Conservation (phyloP, 2,329 filamentous ascomycete genomes). For the Paraphoma sp. region DNA sequence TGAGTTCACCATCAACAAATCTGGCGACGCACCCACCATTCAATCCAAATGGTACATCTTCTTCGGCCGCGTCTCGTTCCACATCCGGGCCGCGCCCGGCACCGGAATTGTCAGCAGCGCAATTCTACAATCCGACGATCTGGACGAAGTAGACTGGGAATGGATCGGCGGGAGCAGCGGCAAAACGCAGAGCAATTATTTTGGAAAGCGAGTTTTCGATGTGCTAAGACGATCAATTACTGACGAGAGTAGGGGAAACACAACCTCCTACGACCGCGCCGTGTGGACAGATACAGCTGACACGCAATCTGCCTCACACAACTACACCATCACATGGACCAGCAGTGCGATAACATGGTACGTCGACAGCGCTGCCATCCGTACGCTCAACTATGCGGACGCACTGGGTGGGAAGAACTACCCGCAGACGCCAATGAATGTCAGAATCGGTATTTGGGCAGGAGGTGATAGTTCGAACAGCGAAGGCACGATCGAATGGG, state of each 20-base stretch:
- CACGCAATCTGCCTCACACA: conserved; percentile 65
- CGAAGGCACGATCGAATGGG: conserved; percentile 69
- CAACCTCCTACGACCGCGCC: conserved; percentile 65
- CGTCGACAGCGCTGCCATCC: conserved; percentile 70
- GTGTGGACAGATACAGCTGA: conserved; percentile 60
- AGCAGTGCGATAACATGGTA: conserved; percentile 67
- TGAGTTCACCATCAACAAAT: conserved; percentile 54
- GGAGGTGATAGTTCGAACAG: conserved; percentile 52
- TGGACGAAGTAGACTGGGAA: conserved; percentile 87
- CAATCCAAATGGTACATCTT: conserved; percentile 84
- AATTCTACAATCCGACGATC: conserved; percentile 79
- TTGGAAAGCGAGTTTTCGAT: not conserved
- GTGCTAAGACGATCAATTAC: not conserved
- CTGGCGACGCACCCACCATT: conserved; percentile 65
- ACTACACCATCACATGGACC: conserved; percentile 74
- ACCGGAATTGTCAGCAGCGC: conserved; percentile 78
- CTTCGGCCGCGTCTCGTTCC: conserved; percentile 77
- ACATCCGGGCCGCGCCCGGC: conserved; percentile 75
- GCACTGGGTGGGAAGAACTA: conserved; percentile 62
- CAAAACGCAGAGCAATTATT: conserved; percentile 57
- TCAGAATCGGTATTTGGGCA: conserved; percentile 52
- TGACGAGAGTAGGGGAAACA: not conserved
- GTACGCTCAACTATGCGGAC: conserved; percentile 65
- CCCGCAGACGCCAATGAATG: conserved; percentile 76
- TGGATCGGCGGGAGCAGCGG: conserved; percentile 71